These are phyloP conservation scores for Rasamsonia emersonii DNA, from an alignment of 2,329 filamentous ascomycete species.

Conservation along the genomic window DNA sequence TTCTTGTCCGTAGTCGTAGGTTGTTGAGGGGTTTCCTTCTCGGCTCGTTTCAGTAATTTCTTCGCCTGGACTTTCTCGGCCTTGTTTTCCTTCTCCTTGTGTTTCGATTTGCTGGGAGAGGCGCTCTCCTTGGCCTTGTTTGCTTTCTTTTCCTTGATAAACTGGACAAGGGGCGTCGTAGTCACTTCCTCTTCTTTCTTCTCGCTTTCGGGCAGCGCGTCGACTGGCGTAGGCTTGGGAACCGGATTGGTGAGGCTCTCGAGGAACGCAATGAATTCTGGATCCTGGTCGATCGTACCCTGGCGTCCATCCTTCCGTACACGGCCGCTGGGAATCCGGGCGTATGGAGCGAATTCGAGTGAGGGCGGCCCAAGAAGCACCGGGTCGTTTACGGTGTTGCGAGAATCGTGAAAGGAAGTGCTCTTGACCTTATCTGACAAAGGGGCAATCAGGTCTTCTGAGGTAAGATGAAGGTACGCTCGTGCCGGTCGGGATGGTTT, in stretches of 20 bases:
- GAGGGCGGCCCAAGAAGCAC: conserved; percentile 69
- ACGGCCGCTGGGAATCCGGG: conserved; percentile 68
- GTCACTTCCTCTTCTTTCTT: conserved; percentile 56
- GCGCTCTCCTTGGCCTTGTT: conserved; percentile 60
- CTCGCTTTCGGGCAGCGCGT: conserved; percentile 41
- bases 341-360: conserved; percentile 75
- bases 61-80: conserved; percentile 33
- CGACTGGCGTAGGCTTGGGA: conserved; percentile 45
- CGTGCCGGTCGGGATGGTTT: conserved; percentile 75
- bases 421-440: conserved; percentile 64
- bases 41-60: conserved; percentile 32
- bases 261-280: conserved; percentile 90
- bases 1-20: conserved; percentile 26
- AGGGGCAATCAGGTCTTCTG: conserved; percentile 55
- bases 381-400: conserved; percentile 62
- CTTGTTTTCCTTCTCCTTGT: conserved; percentile 36
- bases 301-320: conserved; percentile 73
- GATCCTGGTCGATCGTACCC: conserved; percentile 92
- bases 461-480: conserved; percentile 75
- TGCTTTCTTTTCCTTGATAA: conserved; percentile 83
- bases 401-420: conserved; percentile 70
- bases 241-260: conserved; percentile 72
- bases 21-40: conserved; percentile 22
- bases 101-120: conserved; percentile 23
- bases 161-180: conserved; percentile 84